A percentile compares a stretch with the other conserved stretches of the same genome.
Evolutionary conservation across 2,329 filamentous ascomycete genomes (phyloP).

Genomic region (Calonectria montana): DNA sequence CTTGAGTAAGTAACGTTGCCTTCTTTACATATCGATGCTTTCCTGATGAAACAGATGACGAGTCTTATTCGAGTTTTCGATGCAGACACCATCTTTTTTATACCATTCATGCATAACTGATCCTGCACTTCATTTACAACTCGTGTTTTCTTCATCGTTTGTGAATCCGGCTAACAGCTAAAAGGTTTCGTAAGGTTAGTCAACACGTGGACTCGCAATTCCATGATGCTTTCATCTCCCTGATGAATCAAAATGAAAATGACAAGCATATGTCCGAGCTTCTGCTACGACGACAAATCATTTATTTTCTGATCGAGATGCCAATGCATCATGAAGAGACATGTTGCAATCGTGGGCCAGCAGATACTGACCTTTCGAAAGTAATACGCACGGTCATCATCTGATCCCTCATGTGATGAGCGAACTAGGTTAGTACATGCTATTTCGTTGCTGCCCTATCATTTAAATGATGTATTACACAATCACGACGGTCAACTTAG

Average conservation of each 20-base stretch:
- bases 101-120: constrained; percentile 80
- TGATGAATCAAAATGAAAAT: constrained; percentile 89
- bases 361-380: constrained; percentile 40
- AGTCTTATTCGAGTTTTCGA: constrained; percentile 81
- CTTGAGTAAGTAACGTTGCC: constrained; percentile 30
- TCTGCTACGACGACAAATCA: constrained; percentile 57
- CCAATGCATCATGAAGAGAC: constrained; percentile 25
- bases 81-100: constrained; percentile 74
- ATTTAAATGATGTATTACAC: constrained; percentile 53
- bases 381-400: background rate
- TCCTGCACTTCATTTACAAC: constrained; percentile 30
- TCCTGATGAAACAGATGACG: constrained; percentile 74
- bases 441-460: background rate
- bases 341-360: constrained; percentile 21
- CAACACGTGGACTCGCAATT: constrained; percentile 17
- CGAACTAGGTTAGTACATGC: constrained; percentile 43
- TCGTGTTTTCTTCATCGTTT: constrained; percentile 18
- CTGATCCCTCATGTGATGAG: background rate
- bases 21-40: constrained; percentile 39
- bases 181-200: constrained; percentile 40
- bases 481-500: constrained; percentile 63
- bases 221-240: constrained; percentile 45
- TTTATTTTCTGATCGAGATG: constrained; percentile 48
- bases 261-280: constrained; percentile 99
- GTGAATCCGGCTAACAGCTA: constrained; percentile 34